These are phyloP conservation scores for Leucaena leucocephala DNA, from an alignment of 306 rosid genomes.

Conservation along the genomic window DNA sequence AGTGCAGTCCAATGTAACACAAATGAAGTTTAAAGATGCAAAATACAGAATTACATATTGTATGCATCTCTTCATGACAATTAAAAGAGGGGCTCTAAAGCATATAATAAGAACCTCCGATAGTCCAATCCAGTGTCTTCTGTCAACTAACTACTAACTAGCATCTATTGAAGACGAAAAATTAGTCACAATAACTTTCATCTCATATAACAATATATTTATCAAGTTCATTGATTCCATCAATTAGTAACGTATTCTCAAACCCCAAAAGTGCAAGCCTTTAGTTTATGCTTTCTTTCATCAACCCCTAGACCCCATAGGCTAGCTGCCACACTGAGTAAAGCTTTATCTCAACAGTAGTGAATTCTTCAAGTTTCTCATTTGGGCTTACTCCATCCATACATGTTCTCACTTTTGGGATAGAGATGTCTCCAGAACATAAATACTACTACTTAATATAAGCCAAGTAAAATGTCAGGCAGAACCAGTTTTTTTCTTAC, in stretches of 20 bases:
- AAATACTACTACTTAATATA: background rate
- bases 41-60: background rate
- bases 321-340: conserved; percentile 27
- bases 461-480: conserved; percentile 19
- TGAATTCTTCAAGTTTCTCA: conserved; percentile 7
- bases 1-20: conserved; percentile 5
- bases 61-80: conserved; percentile 4
- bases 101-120: conserved; percentile 15
- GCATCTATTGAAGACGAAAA: conserved; percentile 19
- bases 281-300: conserved; percentile 10
- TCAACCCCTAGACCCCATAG: conserved; percentile 19
- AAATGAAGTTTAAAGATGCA: background rate
- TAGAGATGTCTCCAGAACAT: background rate
- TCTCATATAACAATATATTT: conserved; percentile 25
- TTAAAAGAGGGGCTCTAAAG: background rate
- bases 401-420: conserved; percentile 20
- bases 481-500: conserved; percentile 21
- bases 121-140: background rate
- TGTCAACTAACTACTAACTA: conserved; percentile 12
- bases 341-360: conserved; percentile 19
- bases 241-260: conserved; percentile 20
- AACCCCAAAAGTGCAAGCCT: conserved; percentile 19
- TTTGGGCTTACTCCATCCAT: conserved; percentile 13
- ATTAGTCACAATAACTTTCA: conserved; percentile 18
- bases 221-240: conserved; percentile 16